phyloP scores from a whole-genome alignment of 2,329 filamentous ascomycete species.

The Colletotrichum magnum region DNA sequence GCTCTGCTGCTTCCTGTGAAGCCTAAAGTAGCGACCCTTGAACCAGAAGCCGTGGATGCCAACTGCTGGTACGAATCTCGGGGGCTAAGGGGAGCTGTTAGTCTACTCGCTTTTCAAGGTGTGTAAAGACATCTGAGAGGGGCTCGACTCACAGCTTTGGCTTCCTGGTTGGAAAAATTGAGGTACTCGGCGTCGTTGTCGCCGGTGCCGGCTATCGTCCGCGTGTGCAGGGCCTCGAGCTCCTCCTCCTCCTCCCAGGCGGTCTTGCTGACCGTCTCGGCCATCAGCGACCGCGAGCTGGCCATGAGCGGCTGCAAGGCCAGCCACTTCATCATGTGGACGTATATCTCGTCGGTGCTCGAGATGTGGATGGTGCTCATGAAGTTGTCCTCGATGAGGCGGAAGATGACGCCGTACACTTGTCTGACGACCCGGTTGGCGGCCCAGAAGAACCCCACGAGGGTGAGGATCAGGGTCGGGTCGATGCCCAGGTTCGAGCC shows the following conservation, averaged over 20 bases:
- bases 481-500: constrained; percentile 63
- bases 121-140: not conserved
- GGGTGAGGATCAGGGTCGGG: constrained; percentile 61
- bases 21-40: constrained; percentile 63
- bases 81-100: constrained; percentile 51
- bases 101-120: not conserved
- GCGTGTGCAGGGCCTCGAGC: constrained; percentile 53
- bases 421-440: constrained; percentile 54
- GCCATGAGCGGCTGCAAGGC: constrained; percentile 65
- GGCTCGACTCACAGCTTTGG: constrained; percentile 57
- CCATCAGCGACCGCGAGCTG: constrained; percentile 66
- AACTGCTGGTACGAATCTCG: constrained; percentile 68
- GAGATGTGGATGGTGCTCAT: constrained; percentile 67
- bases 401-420: constrained; percentile 51
- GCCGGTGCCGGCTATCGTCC: constrained; percentile 53
- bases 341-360: constrained; percentile 70
- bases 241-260: constrained; percentile 71
- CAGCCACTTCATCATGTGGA: constrained; percentile 71
- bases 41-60: constrained; percentile 70
- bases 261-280: constrained; percentile 67
- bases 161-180: constrained; percentile 72
- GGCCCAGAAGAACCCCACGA: constrained; percentile 64
- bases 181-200: constrained; percentile 59
- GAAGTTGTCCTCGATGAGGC: constrained; percentile 60
- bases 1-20: constrained; percentile 62